Conservation (phyloP, 176 grass and related monocot species). For the Phoenix roebelenii region DNA sequence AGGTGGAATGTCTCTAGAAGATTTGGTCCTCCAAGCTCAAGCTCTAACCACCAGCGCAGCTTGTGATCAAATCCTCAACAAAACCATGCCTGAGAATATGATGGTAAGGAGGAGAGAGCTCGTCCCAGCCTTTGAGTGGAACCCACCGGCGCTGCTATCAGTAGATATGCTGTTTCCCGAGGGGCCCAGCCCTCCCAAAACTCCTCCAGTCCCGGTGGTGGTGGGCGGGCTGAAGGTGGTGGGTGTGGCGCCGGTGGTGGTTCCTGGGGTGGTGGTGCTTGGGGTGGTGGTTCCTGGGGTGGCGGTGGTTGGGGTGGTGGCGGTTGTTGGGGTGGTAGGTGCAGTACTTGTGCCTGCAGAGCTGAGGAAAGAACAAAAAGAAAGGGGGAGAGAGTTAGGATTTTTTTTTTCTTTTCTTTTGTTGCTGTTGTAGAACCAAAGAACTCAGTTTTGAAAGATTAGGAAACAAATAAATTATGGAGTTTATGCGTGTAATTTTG, state of each 20-base stretch:
- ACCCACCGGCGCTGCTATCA: constrained; percentile 10
- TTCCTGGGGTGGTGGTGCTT: neutral
- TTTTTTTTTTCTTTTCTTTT: too few species aligned
- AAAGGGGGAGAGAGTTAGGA: neutral
- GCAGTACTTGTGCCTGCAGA: constrained; percentile 33
- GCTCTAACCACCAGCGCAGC: constrained; percentile 1
- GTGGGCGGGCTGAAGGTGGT: constrained; percentile 36
- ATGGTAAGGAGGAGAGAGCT: constrained; percentile 12
- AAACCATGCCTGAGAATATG: constrained; percentile 29
- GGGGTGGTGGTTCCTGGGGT: constrained; percentile 26
- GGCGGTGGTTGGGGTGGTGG: constrained; percentile 17
- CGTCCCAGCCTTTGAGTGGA: constrained; percentile 10
- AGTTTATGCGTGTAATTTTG: too few species aligned
- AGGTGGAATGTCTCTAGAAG: too few species aligned
- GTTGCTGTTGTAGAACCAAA: too few species aligned
- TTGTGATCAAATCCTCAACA: constrained; percentile 27
- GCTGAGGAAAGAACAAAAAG: constrained; percentile 31
- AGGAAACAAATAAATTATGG: too few species aligned
- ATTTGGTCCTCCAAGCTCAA: constrained; percentile 1
- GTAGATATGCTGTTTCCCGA: constrained; percentile 37
- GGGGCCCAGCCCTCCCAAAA: constrained; percentile 39
- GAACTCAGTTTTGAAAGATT: too few species aligned
- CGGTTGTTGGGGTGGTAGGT: neutral
- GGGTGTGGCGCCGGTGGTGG: neutral
- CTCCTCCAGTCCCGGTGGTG: neutral